phyloP scores from a whole-genome alignment of 768 basidiomycete genomes.

The Russula foetens region DNA sequence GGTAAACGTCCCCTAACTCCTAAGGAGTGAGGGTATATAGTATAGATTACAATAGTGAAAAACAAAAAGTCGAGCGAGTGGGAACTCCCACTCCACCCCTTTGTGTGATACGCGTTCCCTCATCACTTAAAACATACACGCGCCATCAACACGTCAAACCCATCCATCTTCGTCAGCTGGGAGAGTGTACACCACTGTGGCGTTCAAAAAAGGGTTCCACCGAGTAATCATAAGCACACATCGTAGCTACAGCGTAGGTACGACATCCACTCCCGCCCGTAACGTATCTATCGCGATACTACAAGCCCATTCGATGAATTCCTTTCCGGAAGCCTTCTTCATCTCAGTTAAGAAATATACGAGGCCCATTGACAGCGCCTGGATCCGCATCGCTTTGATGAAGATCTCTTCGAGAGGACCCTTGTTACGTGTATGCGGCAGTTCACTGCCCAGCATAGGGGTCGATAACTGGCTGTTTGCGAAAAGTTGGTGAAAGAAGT shows the following conservation, averaged over 20 bases:
- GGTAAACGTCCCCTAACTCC: no score
- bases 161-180: constrained; percentile 71
- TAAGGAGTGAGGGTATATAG: no score
- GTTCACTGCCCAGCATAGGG: constrained; percentile 43
- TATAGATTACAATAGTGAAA: no score
- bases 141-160: no score
- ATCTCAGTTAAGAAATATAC: constrained; percentile 53
- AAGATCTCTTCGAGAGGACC: constrained; percentile 69
- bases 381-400: constrained; percentile 58
- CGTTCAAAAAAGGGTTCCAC: constrained; percentile 45
- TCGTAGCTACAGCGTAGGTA: constrained; percentile 28
- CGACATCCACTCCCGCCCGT: constrained; percentile 51
- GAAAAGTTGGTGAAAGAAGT: constrained; percentile 62
- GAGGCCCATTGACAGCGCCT: constrained; percentile 65
- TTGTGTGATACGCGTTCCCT: no score
- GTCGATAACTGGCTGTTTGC: constrained; percentile 66
- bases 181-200: constrained; percentile 60
- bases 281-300: constrained; percentile 63
- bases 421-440: constrained; percentile 43
- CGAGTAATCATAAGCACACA: background rate
- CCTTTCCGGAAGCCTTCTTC: constrained; percentile 29
- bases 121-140: no score
- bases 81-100: no score
- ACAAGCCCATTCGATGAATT: constrained; percentile 57
- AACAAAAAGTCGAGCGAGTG: no score